These are phyloP conservation scores for Lasiodiplodia citricola DNA, from an alignment of 2,329 filamentous ascomycete species.

Conservation along the genomic window DNA sequence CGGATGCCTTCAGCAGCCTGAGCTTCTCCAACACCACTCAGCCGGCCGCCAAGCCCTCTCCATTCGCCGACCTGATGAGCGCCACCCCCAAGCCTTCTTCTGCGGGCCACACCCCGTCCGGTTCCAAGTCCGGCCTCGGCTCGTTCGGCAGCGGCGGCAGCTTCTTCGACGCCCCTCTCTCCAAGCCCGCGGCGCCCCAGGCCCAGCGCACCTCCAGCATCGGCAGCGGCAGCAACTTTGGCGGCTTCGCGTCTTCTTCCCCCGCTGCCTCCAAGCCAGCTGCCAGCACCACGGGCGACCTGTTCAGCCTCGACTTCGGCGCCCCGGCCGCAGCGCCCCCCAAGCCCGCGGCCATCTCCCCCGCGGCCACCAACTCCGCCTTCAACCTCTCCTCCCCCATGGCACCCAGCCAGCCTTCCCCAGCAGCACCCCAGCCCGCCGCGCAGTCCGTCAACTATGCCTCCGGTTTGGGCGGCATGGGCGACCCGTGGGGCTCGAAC, in stretches of 20 bases:
- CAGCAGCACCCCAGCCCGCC: slow-evolving; percentile 38
- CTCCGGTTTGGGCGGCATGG: slow-evolving; percentile 54
- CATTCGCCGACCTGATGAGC: slow-evolving; percentile 68
- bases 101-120: slow-evolving; percentile 33
- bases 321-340: slow-evolving; percentile 38
- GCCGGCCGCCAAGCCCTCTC: slow-evolving; percentile 61
- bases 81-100: slow-evolving; percentile 51
- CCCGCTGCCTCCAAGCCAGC: slow-evolving; percentile 53
- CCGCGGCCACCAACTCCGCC: slow-evolving; percentile 62
- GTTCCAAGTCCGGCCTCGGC: slow-evolving; percentile 52
- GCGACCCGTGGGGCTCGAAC: slow-evolving; percentile 79
- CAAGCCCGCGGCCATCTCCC: slow-evolving; percentile 40
- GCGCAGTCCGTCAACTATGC: slow-evolving; percentile 35
- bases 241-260: slow-evolving; percentile 70
- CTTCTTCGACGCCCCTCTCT: slow-evolving; percentile 75
- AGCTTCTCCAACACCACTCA: slow-evolving; percentile 62
- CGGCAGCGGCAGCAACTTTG: slow-evolving; percentile 62
- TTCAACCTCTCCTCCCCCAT: slow-evolving; percentile 76
- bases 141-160: slow-evolving; percentile 72
- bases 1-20: slow-evolving; percentile 79
- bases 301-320: slow-evolving; percentile 72
- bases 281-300: slow-evolving; percentile 65
- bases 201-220: slow-evolving; percentile 58
- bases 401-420: slow-evolving; percentile 42
- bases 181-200: slow-evolving; percentile 49